phyloP scores from a whole-genome alignment of 2,329 filamentous ascomycete species.

The Blumeria graminis region DNA sequence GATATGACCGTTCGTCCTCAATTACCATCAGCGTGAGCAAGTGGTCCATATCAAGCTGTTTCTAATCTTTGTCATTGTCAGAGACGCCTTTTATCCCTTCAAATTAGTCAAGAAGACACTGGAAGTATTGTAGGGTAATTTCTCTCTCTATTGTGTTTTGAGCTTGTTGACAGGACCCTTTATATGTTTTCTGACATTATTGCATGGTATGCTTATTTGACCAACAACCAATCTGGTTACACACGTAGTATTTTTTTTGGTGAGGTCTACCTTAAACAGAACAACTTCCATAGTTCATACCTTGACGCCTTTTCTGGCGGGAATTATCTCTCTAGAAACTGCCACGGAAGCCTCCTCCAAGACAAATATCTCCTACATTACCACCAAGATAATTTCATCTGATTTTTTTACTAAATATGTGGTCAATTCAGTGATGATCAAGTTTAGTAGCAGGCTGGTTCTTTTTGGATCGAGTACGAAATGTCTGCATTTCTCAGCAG shows the following conservation, averaged over 20 bases:
- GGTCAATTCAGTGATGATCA: neutral
- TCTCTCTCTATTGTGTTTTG: neutral
- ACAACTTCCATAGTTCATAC: neutral
- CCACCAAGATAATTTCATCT: neutral
- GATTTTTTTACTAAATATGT: neutral
- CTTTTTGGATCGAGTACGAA: neutral
- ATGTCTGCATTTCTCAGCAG: neutral
- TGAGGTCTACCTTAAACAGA: neutral
- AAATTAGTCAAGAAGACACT: neutral
- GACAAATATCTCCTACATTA: neutral
- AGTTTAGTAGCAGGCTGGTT: neutral
- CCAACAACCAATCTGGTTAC: neutral
- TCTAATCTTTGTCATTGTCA: neutral
- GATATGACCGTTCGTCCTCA: neutral
- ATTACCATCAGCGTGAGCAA: neutral
- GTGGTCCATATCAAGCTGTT: neutral
- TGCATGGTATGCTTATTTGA: neutral
- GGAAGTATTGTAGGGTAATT: neutral
- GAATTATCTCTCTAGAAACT: neutral
- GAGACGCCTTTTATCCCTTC: neutral
- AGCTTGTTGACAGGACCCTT: neutral
- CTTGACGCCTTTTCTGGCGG: neutral
- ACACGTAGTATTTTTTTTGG: neutral
- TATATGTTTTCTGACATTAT: neutral
- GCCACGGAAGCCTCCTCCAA: neutral